These are phyloP conservation scores for Magnolia changhungtana DNA, from an alignment of 164 flowering plant species.

Conservation along the genomic window DNA sequence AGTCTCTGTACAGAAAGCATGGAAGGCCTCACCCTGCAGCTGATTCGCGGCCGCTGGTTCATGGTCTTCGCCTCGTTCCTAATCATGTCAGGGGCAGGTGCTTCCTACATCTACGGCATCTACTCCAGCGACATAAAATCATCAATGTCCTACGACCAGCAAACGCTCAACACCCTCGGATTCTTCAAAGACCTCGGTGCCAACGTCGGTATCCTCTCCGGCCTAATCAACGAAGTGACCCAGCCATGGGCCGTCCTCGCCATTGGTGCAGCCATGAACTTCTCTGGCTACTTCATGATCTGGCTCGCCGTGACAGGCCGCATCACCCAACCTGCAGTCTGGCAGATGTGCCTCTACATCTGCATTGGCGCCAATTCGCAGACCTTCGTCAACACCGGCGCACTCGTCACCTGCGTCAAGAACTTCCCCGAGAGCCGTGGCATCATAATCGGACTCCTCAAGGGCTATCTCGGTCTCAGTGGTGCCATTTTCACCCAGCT, in stretches of 20 bases:
- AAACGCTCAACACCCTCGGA: slow-evolving; percentile 56
- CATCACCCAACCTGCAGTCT: slow-evolving; percentile 37
- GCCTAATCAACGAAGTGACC: slow-evolving; percentile 54
- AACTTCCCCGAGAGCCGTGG: slow-evolving; percentile 73
- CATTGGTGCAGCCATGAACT: slow-evolving; percentile 50
- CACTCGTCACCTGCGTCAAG: slow-evolving; percentile 54
- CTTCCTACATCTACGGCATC: slow-evolving; percentile 60
- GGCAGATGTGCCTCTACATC: slow-evolving; percentile 68
- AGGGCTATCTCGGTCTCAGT: slow-evolving; percentile 60
- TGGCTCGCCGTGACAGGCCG: slow-evolving; percentile 56
- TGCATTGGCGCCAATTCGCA: slow-evolving; percentile 58
- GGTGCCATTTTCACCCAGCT: slow-evolving; percentile 65
- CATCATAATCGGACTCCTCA: slow-evolving; percentile 53
- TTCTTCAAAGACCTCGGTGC: slow-evolving; percentile 77
- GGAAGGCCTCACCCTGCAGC: slow-evolving; percentile 10
- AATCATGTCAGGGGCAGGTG: slow-evolving; percentile 62
- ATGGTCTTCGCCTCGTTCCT: slow-evolving; percentile 51
- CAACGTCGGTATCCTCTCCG: slow-evolving; percentile 59
- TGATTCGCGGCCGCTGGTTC: slow-evolving; percentile 57
- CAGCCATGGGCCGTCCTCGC: slow-evolving; percentile 66
- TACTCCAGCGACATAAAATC: slow-evolving; percentile 54
- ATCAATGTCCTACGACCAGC: slow-evolving; percentile 58
- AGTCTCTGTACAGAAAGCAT: no score
- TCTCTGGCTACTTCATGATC: slow-evolving; percentile 59
- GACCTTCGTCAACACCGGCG: slow-evolving; percentile 58